phyloP scores from a whole-genome alignment of 1,139 yeast genomes.

The Suhomyces coccinellae region DNA sequence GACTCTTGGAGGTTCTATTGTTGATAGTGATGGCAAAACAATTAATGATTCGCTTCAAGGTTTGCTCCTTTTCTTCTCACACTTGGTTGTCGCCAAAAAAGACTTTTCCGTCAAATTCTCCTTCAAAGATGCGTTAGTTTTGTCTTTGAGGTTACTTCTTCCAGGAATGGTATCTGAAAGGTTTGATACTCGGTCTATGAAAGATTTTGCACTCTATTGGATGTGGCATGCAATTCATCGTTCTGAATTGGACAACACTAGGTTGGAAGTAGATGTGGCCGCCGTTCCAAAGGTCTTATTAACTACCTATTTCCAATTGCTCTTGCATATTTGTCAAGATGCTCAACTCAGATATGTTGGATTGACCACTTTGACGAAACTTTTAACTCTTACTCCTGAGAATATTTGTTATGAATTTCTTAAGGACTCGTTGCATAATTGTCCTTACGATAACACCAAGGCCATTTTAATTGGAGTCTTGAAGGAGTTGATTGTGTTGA shows the following conservation, averaged over 20 bases:
- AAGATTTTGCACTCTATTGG: conserved; percentile 41
- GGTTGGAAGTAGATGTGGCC: conserved; percentile 32
- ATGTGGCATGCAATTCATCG: conserved; percentile 40
- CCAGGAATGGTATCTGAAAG: conserved; percentile 39
- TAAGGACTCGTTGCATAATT: conserved; percentile 61
- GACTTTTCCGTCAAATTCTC: conserved; percentile 22
- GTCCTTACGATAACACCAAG: conserved; percentile 66
- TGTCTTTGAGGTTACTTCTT: conserved; percentile 34
- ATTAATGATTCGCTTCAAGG: conserved; percentile 37
- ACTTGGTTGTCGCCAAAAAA: conserved; percentile 19
- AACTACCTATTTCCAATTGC: conserved; percentile 35
- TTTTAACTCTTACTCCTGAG: conserved; percentile 59
- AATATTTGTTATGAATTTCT: conserved; percentile 59
- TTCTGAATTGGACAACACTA: conserved; percentile 18
- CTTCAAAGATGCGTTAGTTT: conserved; percentile 35
- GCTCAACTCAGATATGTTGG: conserved; percentile 22
- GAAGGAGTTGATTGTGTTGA: conserved; percentile 57
- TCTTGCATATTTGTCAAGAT: conserved; percentile 28
- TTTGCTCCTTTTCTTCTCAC: conserved; percentile 29
- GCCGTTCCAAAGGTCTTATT: conserved; percentile 33
- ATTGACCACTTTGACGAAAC: conserved; percentile 53
- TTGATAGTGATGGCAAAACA: conserved; percentile 26
- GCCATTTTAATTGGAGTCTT: conserved; percentile 63
- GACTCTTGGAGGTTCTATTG: conserved; percentile 28
- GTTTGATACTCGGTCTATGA: conserved; percentile 25